phyloP scores from a whole-genome alignment of 495 filamentous ascomycete genomes.

The Tuber calosporum region DNA sequence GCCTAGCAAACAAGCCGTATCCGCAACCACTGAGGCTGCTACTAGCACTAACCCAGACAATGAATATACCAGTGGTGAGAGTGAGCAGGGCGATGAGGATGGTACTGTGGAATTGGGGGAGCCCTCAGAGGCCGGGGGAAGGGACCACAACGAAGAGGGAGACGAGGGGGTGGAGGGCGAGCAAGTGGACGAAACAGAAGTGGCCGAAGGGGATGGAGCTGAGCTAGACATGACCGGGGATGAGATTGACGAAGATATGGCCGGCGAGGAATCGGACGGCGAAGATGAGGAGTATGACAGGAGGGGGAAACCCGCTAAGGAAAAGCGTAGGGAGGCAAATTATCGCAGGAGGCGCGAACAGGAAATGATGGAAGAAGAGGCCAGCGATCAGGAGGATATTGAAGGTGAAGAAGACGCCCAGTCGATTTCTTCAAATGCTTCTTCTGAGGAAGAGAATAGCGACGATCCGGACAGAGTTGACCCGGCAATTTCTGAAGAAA shows the following conservation, averaged over 20 bases:
- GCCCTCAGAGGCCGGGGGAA: conserved; percentile 6
- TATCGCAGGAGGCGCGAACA: conserved; percentile 34
- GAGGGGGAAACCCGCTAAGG: conserved; percentile 33
- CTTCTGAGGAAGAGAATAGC: conserved; percentile 49
- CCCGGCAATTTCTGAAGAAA: conserved; percentile 68
- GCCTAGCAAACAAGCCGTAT: conserved; percentile 16
- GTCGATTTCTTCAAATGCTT: conserved; percentile 46
- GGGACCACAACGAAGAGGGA: conserved; percentile 39
- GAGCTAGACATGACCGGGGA: conserved; percentile 29
- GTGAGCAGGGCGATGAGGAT: conserved; percentile 16
- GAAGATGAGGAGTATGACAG: conserved; percentile 40
- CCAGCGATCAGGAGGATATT: conserved; percentile 44
- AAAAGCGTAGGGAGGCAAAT: conserved; percentile 4
- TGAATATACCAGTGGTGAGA: conserved; percentile 13
- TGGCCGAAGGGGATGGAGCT: conserved; percentile 29
- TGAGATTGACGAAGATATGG: conserved; percentile 37
- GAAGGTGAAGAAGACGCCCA: conserved; percentile 47
- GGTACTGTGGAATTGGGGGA: conserved; percentile 22
- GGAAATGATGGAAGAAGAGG: conserved; percentile 42
- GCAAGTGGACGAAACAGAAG: conserved; percentile 26
- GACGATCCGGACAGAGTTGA: conserved; percentile 58
- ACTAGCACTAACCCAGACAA: conserved; percentile 14
- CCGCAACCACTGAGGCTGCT: conserved; percentile 6
- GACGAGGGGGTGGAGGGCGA: conserved; percentile 42
- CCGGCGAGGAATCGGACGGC: conserved; percentile 29